Percentiles rank a stretch among this genome's conserved stretches.
Conservation (phyloP, 1,284 basidiomycete species). For the Boletus austroedulis region DNA sequence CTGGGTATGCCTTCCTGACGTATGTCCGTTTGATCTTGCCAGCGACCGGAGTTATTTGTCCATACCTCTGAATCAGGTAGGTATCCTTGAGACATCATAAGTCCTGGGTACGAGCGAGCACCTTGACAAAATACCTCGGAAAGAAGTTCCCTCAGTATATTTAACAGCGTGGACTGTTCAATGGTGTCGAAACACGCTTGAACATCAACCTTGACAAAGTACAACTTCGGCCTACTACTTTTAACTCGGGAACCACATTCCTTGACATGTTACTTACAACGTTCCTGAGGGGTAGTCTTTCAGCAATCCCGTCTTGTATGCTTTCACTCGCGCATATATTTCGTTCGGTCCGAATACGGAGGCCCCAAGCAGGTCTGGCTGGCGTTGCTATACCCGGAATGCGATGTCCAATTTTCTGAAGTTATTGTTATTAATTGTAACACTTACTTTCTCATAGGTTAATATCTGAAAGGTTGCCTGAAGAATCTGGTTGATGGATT, state of each 20-base stretch:
- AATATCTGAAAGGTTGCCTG: constrained; percentile 82
- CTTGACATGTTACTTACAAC: constrained; percentile 46
- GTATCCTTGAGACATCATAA: constrained; percentile 44
- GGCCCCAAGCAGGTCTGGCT: constrained; percentile 65
- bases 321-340: constrained; percentile 70
- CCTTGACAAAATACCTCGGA: constrained; percentile 54
- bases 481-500: constrained; percentile 84
- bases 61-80: constrained; percentile 66
- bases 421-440: background rate
- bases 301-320: constrained; percentile 60
- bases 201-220: constrained; percentile 96
- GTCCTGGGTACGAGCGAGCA: background rate
- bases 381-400: constrained; percentile 50
- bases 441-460: constrained; percentile 76
- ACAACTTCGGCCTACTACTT: constrained; percentile 69
- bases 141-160: constrained; percentile 72
- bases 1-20: constrained; percentile 61
- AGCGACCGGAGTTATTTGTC: constrained; percentile 50
- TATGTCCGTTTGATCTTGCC: constrained; percentile 57
- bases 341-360: constrained; percentile 85
- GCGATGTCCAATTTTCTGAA: background rate
- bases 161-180: constrained; percentile 81
- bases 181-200: constrained; percentile 97
- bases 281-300: constrained; percentile 40
- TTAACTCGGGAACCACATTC: constrained; percentile 6